These are phyloP conservation scores for Huntiella savannae DNA, from an alignment of 2,329 filamentous ascomycete genomes.

Conservation along the genomic window DNA sequence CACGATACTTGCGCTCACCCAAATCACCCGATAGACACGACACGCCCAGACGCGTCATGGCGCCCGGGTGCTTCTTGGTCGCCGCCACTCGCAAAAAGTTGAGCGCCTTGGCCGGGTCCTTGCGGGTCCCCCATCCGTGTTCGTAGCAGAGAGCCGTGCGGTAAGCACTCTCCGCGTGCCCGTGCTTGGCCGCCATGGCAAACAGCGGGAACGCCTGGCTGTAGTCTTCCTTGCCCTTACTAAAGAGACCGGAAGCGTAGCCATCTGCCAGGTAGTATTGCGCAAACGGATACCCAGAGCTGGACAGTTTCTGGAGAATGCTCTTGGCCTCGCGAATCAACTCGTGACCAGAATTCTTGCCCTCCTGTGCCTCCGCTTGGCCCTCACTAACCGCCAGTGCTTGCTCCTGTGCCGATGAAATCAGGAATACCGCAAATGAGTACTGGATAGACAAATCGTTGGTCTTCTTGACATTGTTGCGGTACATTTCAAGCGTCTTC, in stretches of 20 bases:
- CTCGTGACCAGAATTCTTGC: constrained; percentile 37
- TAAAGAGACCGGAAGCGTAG: constrained; percentile 84
- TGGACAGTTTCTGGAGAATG: constrained; percentile 71
- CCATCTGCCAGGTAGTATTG: constrained; percentile 96
- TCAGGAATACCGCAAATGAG: constrained; percentile 87
- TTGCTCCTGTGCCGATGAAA: constrained; percentile 71
- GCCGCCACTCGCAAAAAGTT: constrained; percentile 84
- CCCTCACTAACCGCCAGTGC: constrained; percentile 34
- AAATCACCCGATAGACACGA: constrained; percentile 82
- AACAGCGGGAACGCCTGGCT: constrained; percentile 86
- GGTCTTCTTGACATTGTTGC: constrained; percentile 92
- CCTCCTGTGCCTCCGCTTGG: constrained; percentile 17
- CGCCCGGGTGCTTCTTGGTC: constrained; percentile 85
- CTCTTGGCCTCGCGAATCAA: constrained; percentile 72
- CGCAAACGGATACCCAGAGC: constrained; percentile 83
- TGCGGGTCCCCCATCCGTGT: constrained; percentile 89
- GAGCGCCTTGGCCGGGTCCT: constrained; percentile 76
- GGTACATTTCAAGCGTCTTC: constrained; percentile 95
- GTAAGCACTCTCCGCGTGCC: constrained; percentile 90
- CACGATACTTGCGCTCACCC: constrained; percentile 68
- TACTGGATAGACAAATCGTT: constrained; percentile 81
- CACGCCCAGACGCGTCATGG: constrained; percentile 78
- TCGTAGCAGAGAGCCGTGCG: constrained; percentile 89
- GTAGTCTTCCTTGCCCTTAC: constrained; percentile 82
- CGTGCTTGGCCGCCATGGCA: constrained; percentile 83